Base-by-base conservation (phyloP, 164 flowering plant genomes). In the Vitis amurensis region DNA sequence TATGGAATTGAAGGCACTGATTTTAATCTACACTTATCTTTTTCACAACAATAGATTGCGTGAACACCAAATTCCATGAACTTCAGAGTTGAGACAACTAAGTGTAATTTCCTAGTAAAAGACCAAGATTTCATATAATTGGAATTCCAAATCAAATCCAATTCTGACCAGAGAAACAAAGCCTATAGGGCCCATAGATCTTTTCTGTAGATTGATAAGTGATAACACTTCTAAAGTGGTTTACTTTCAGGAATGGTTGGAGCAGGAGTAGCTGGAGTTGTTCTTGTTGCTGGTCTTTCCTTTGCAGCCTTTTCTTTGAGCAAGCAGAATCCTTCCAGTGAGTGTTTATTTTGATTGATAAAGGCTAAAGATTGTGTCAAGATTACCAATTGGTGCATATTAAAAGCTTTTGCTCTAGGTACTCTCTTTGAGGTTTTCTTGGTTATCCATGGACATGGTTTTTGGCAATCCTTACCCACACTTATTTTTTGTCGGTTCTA, bases 211-310 rank as follows among this genome's bases (percentile, higher is more conserved):
- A 37, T 37, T 37, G 44, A 37, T 37, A 37, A 37, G 83, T 87
- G 77, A 82, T 87, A 80, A 86, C 83, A 80, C 76, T 76, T 78
- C 9, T 73, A 51, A 77, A 82, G 81, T 88, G 83, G 88, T 76
- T 78, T 77, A 68, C 71, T 89, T 82, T 83, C 98, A 93, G 98
- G 93, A 66, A 63, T 86, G 70, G 75, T 86, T 60, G 87, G 88
- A 66, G 88, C 89, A 49, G 94, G 89, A 81, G 71, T 85, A 16
- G 92, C 91, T 23, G 95, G 92, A 55, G 77, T 86, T 69, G 15
- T 93, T 70, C 82, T 95, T 63, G 82, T 84, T 71, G 82, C 88
- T 58, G 98, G 94, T 30, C 80, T 93, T 70, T 74, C 87, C 55
- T 81, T 87, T 71, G 91, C 94, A 8, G 81, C 90, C 17, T n/a